phyloP scores from a whole-genome alignment of 2,329 filamentous ascomycete genomes.

The Fusarium sp. region DNA sequence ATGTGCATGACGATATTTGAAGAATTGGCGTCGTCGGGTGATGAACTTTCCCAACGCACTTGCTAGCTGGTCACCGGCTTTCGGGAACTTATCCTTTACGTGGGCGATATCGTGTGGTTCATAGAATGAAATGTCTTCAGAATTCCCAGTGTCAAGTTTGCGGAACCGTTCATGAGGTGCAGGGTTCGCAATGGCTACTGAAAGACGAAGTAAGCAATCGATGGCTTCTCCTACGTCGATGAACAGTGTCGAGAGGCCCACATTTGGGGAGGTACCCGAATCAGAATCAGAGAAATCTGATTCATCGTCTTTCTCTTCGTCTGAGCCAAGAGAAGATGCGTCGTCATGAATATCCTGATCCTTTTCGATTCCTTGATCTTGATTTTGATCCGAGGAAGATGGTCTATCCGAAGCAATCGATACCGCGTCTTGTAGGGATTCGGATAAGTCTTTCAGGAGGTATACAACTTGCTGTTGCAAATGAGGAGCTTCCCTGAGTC shows the following conservation, averaged over 20 bases:
- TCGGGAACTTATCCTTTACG: slow-evolving; percentile 50
- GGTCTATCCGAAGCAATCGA: rapidly evolving
- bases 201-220: slow-evolving; percentile 52
- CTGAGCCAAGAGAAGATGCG: rapidly evolving
- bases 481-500: slow-evolving; percentile 38
- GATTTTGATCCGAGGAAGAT: rapidly evolving
- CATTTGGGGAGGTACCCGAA: rapidly evolving
- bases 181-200: slow-evolving; percentile 54
- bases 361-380: background rate
- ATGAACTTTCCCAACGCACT: slow-evolving; percentile 51
- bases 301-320: too few relatives aligned
- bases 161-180: slow-evolving; percentile 52
- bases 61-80: slow-evolving; percentile 22
- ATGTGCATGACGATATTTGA: slow-evolving; percentile 55
- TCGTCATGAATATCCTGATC: rapidly evolving
- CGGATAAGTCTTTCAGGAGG: slow-evolving; percentile 38
- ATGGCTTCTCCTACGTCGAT: slow-evolving; percentile 46
- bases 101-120: slow-evolving; percentile 48
- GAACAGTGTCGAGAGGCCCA: slow-evolving; percentile 8
- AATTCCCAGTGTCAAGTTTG: slow-evolving; percentile 4
- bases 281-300: background rate
- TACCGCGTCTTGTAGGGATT: slow-evolving; percentile 12
- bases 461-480: slow-evolving; percentile 36
- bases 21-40: slow-evolving; percentile 51
- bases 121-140: slow-evolving; percentile 41